Conservation (phyloP, 129 eudicot genomes). For the Helianthus tuberosus region DNA sequence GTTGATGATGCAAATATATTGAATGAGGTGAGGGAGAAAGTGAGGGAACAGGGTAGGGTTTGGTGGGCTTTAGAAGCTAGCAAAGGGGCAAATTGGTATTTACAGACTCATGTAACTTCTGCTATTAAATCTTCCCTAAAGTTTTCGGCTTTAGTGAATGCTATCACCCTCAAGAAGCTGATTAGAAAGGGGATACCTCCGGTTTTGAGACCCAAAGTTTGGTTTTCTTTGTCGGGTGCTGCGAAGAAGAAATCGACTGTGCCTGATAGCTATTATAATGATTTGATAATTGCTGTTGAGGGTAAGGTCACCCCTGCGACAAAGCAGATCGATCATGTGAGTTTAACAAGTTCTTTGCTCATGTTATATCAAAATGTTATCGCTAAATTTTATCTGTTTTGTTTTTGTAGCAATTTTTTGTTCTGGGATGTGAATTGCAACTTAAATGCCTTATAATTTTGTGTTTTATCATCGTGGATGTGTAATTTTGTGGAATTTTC, state of each 20-base stretch:
- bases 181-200: constrained; percentile 94
- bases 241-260: constrained; percentile 98
- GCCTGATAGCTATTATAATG: constrained; percentile 87
- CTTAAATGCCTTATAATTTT: constrained; percentile 9
- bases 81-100: constrained; percentile 92
- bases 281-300: constrained; percentile 67
- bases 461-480: neutral
- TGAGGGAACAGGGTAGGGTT: constrained; percentile 83
- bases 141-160: constrained; percentile 73
- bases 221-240: constrained; percentile 94
- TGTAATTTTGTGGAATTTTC: neutral
- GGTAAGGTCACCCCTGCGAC: constrained; percentile 91
- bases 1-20: constrained; percentile 93
- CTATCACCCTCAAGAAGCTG: constrained; percentile 81
- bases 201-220: constrained; percentile 78
- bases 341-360: constrained; percentile 25
- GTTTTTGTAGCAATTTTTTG: constrained; percentile 1
- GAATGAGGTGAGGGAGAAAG: constrained; percentile 96
- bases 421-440: constrained; percentile 12
- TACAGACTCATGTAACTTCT: constrained; percentile 55
- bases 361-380: constrained; percentile 15
- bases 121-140: constrained; percentile 74
- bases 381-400: neutral
- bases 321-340: constrained; percentile 94
- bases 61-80: constrained; percentile 96